phyloP scores from a whole-genome alignment of 2,329 filamentous ascomycete genomes.

The Aspergillus texensis region DNA sequence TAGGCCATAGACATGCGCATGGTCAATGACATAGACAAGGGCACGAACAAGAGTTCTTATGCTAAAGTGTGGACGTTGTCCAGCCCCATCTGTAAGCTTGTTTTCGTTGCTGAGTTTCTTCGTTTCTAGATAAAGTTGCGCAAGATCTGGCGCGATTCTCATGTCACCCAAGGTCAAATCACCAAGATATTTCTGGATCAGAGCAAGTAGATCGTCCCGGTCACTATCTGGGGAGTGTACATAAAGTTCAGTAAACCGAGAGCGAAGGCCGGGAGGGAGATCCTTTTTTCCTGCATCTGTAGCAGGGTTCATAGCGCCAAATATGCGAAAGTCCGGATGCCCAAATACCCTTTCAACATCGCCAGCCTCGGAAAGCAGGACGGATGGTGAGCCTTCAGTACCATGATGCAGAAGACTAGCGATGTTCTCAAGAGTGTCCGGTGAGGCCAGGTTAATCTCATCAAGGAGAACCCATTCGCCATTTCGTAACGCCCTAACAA shows the following conservation, averaged over 20 bases:
- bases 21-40: constrained; percentile 82
- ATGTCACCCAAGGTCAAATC: constrained; percentile 71
- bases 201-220: constrained; percentile 79
- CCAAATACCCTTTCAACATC: constrained; percentile 87
- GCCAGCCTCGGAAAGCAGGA: constrained; percentile 89
- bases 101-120: constrained; percentile 81
- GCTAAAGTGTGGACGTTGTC: constrained; percentile 96
- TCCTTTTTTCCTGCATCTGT: constrained; percentile 97
- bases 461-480: constrained; percentile 97
- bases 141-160: constrained; percentile 76
- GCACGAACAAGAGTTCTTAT: constrained; percentile 90
- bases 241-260: constrained; percentile 93
- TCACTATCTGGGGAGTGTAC: constrained; percentile 88
- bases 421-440: constrained; percentile 92
- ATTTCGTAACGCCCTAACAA: constrained; percentile 93
- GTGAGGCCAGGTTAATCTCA: constrained; percentile 93
- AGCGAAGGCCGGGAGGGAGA: constrained; percentile 82
- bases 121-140: constrained; percentile 83
- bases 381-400: constrained; percentile 71
- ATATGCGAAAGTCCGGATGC: constrained; percentile 91
- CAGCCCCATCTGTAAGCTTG: constrained; percentile 87
- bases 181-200: constrained; percentile 86
- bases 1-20: constrained; percentile 80
- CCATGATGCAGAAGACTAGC: constrained; percentile 81
- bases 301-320: constrained; percentile 98